A percentile compares a stretch with the other conserved stretches of the same genome.
phyloP scores from a whole-genome alignment of 139 green algal genomes.

The Coccomyxa sp. region DNA sequence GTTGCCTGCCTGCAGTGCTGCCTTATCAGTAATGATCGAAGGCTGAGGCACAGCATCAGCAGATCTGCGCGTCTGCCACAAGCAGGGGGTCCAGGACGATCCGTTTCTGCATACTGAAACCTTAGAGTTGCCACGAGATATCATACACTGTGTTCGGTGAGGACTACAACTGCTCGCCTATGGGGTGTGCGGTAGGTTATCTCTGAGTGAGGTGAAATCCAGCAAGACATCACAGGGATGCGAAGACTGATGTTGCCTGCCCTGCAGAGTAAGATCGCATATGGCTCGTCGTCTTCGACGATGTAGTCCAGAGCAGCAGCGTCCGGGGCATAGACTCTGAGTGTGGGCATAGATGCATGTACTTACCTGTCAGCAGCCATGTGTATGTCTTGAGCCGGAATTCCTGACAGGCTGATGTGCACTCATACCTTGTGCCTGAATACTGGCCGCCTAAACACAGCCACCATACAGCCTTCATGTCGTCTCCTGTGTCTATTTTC shows the following conservation, averaged over 20 bases:
- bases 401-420: not conserved
- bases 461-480: slow-evolving; percentile 1
- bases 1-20: not conserved
- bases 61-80: not conserved
- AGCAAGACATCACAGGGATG: slow-evolving; percentile 2
- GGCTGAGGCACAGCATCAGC: not conserved
- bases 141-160: slow-evolving; percentile 2
- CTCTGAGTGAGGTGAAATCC: not conserved
- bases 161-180: not conserved
- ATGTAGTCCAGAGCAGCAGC: not conserved
- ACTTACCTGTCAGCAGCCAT: not conserved
- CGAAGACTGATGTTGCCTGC: slow-evolving; percentile 1
- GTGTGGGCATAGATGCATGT: not conserved
- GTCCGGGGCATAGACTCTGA: not conserved
- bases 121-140: not conserved
- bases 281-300: not conserved
- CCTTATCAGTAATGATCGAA: not conserved
- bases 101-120: not conserved
- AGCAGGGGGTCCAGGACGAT: not conserved
- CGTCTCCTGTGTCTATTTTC: not conserved
- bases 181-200: not conserved
- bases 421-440: slow-evolving; percentile 1
- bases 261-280: not conserved
- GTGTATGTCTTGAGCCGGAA: not conserved
- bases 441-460: not conserved